Base-by-base conservation (phyloP, 2,329 filamentous ascomycete genomes). In the Gnomoniopsis sp. region DNA sequence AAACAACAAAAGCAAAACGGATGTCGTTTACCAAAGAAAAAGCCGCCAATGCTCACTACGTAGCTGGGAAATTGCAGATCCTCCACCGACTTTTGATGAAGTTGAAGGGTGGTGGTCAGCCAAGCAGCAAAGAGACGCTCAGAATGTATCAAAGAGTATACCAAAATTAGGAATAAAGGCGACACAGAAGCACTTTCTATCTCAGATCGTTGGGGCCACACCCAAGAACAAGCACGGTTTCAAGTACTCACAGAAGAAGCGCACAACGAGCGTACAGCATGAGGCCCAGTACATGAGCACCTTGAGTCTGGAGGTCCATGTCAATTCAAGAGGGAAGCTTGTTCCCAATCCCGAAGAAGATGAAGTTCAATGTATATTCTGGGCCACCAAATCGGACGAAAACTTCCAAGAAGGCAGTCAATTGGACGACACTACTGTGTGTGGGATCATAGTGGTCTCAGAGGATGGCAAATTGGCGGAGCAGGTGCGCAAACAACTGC, bases 211-310 rank as follows among this genome's bases (percentile, higher is more conserved):
- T 53, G 91, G 89, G 0, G 87, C 92, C 0, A 97, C 93, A 0
- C 93, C 93, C 54, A 89, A 83, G 69, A 90, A 91, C 66, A 88
- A 85, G 61, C 81, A 93, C 69, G 91, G 89, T 0, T 93, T 93
- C 77, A 95, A 93, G 69, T 96, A 90, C 70, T 91, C 89, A 0
- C 91, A 93, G 65, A 90, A 87, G 68, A 81, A 83, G 62, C 85
- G 86, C 64, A 87, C 87, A 1, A 89, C 88, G 0, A 91, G 87
- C 64, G 86, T 96, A 19, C 85, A 91, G 67, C 90, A 93, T 64
- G 91, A 96, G 71, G 87, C 86, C 2, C 90, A 95, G 65, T 96
- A 96, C 71, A 98, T 99, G 95, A 96, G 90, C 65, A 91, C 89
- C 19, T 93, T 99, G 90, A 96, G 92, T 65, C 74, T 99, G 7